Evolutionary conservation across 2,329 filamentous ascomycete genomes (phyloP).

Genomic region (Mycosphaerelloides madeirae): DNA sequence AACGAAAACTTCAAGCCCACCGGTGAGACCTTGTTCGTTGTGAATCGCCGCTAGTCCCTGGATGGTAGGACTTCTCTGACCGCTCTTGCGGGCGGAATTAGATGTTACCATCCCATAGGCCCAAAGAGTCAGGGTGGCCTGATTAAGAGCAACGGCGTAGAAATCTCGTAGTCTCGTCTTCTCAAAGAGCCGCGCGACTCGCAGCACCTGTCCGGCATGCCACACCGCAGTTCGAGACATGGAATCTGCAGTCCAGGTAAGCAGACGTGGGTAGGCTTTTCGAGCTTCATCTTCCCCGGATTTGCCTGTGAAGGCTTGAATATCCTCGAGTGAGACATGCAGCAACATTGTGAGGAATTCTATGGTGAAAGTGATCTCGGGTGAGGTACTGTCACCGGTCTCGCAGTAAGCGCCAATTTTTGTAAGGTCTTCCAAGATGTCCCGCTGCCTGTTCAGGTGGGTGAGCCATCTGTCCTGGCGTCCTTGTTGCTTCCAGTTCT

Average conservation of each 20-base stretch:
- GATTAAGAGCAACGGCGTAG: slow-evolving; percentile 62
- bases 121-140: slow-evolving; percentile 63
- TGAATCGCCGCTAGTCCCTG: not conserved
- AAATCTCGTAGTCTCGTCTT: slow-evolving; percentile 50
- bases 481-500: slow-evolving; percentile 15
- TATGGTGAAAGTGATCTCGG: slow-evolving; percentile 33
- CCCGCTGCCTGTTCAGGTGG: slow-evolving; percentile 18
- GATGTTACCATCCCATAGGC: slow-evolving; percentile 51
- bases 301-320: slow-evolving; percentile 61
- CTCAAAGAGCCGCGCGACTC: slow-evolving; percentile 43
- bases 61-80: slow-evolving; percentile 11
- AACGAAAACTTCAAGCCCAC: slow-evolving; percentile 30
- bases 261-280: slow-evolving; percentile 50
- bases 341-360: slow-evolving; percentile 57
- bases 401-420: slow-evolving; percentile 20
- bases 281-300: slow-evolving; percentile 61
- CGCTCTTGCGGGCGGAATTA: slow-evolving; percentile 36
- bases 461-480: slow-evolving; percentile 24
- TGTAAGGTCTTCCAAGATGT: slow-evolving; percentile 20
- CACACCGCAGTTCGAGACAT: slow-evolving; percentile 57
- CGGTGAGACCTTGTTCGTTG: not conserved
- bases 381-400: slow-evolving; percentile 23
- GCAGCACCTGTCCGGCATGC: slow-evolving; percentile 62
- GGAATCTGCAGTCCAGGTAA: slow-evolving; percentile 51
- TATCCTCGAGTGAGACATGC: slow-evolving; percentile 57